Evolutionary conservation across 345 rosid species (phyloP).

Genomic region (Aquilaria malaccensis): DNA sequence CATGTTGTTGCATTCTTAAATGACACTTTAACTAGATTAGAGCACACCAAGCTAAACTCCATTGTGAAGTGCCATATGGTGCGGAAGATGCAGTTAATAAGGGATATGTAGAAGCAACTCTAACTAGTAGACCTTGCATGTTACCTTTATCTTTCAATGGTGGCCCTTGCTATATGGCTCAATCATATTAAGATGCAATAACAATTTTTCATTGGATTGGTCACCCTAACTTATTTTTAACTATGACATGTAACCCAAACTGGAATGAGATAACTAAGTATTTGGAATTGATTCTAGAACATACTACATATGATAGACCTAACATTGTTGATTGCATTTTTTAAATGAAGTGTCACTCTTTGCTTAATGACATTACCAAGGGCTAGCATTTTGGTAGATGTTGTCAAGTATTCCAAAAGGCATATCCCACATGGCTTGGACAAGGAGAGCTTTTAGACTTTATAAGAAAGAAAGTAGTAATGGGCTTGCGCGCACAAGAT

Average conservation of each 20-base stretch:
- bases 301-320: conserved; percentile 3
- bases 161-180: conserved; percentile 6
- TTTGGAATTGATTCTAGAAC: background rate
- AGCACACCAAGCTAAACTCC: too few species aligned
- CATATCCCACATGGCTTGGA: too few species aligned
- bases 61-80: too few species aligned
- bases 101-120: background rate
- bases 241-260: background rate
- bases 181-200: conserved; percentile 11
- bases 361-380: too few species aligned
- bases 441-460: too few species aligned
- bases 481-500: too few species aligned
- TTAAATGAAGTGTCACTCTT: background rate
- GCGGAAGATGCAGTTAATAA: background rate
- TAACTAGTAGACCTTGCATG: background rate
- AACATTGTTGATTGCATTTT: conserved; percentile 2
- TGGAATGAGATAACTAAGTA: background rate
- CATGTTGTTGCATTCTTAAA: too few species aligned
- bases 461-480: too few species aligned
- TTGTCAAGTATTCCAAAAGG: too few species aligned
- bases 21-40: too few species aligned
- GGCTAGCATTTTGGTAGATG: too few species aligned
- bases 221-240: conserved; percentile 4
- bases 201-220: background rate
- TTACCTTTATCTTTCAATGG: conserved; percentile 5